These are phyloP conservation scores for Camptophora hylomeconis DNA, from an alignment of 2,329 filamentous ascomycete species.

Conservation along the genomic window DNA sequence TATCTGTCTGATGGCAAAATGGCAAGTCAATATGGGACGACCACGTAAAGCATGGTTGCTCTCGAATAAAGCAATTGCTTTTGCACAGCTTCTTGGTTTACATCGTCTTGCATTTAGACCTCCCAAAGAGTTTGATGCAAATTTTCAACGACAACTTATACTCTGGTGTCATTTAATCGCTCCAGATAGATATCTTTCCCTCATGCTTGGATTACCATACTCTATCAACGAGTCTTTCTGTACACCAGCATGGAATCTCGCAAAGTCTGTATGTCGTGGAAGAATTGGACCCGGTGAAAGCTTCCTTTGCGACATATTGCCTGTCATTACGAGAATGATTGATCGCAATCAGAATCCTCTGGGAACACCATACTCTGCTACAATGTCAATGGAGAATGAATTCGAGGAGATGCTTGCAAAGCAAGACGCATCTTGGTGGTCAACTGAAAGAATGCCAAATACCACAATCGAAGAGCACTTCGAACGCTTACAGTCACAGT, in stretches of 20 bases:
- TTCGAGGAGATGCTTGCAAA: slow-evolving; percentile 21
- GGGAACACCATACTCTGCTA: slow-evolving; percentile 25
- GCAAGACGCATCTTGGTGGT: slow-evolving; percentile 23
- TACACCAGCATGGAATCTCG: slow-evolving; percentile 17
- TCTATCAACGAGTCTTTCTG: slow-evolving; percentile 23
- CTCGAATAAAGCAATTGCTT: slow-evolving; percentile 37
- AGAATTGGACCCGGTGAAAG: slow-evolving; percentile 15
- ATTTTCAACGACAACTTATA: slow-evolving; percentile 22
- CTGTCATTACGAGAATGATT: slow-evolving; percentile 26
- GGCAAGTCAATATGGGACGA: slow-evolving; percentile 42
- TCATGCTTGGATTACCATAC: slow-evolving; percentile 42
- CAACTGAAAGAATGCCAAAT: slow-evolving; percentile 13
- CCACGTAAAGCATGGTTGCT: slow-evolving; percentile 43
- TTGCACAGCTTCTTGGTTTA: slow-evolving; percentile 39
- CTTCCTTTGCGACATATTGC: slow-evolving; percentile 21
- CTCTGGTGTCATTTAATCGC: slow-evolving; percentile 30
- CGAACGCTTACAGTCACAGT: slow-evolving; percentile 24
- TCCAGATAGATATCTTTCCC: slow-evolving; percentile 37
- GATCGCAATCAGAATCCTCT: slow-evolving; percentile 28
- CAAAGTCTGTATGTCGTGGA: slow-evolving; percentile 1
- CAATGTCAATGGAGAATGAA: slow-evolving; percentile 30
- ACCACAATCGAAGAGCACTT: slow-evolving; percentile 19
- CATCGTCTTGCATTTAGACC: slow-evolving; percentile 24
- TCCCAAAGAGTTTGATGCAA: slow-evolving; percentile 15
- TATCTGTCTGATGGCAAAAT: slow-evolving; percentile 37